Conservation (phyloP, 805 yeast genomes). For the Candida krabiensis region DNA sequence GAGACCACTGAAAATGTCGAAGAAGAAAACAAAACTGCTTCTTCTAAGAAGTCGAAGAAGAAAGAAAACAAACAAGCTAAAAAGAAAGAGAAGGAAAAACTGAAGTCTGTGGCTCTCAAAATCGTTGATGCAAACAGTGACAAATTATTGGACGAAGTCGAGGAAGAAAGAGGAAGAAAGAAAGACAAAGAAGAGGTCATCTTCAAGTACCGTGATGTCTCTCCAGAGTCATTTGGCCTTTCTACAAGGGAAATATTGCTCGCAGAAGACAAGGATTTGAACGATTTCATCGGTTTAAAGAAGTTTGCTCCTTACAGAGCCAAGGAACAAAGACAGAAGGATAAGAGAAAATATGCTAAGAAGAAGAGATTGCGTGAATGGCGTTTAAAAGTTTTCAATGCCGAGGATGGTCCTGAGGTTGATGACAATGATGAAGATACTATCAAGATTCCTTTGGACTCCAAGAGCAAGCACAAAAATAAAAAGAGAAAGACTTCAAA, state of each 20-base stretch:
- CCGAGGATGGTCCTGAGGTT: slow-evolving; percentile 48
- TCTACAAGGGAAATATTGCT: slow-evolving; percentile 81
- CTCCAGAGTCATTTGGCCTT: slow-evolving; percentile 90
- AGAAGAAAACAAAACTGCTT: slow-evolving; percentile 32
- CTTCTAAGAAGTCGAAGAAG: slow-evolving; percentile 55
- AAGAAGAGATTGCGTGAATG: slow-evolving; percentile 82
- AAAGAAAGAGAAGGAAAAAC: slow-evolving; percentile 60
- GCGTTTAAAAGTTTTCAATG: slow-evolving; percentile 79
- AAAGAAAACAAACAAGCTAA: slow-evolving; percentile 52
- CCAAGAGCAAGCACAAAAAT: slow-evolving; percentile 27
- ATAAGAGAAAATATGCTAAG: slow-evolving; percentile 81
- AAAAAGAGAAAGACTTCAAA: slow-evolving; percentile 13
- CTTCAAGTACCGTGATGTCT: slow-evolving; percentile 90
- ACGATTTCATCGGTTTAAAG: slow-evolving; percentile 83
- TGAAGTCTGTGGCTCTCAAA: slow-evolving; percentile 69
- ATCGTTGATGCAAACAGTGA: slow-evolving; percentile 74
- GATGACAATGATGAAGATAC: slow-evolving; percentile 36
- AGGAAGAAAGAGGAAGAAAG: slow-evolving; percentile 62
- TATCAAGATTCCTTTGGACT: slow-evolving; percentile 28
- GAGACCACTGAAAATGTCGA: slow-evolving; percentile 32
- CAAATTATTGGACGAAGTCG: slow-evolving; percentile 67
- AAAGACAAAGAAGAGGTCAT: slow-evolving; percentile 46
- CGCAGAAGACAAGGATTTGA: slow-evolving; percentile 86
- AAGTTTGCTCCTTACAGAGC: slow-evolving; percentile 92
- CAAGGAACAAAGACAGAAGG: slow-evolving; percentile 67